phyloP scores from a whole-genome alignment of 345 rosid genomes.

The Dimocarpus longan region DNA sequence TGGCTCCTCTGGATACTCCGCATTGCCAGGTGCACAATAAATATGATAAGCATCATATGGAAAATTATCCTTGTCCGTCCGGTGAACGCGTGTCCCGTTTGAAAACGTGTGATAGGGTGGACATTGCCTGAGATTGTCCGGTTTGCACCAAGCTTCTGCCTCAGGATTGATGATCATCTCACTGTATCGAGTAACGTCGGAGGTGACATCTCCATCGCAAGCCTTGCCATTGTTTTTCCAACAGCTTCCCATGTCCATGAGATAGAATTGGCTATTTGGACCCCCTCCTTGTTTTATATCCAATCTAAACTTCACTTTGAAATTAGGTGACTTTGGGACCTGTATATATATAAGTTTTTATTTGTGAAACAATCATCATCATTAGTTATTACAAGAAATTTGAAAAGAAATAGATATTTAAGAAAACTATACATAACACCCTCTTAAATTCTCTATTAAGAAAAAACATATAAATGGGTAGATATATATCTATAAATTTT shows the following conservation, averaged over 20 bases:
- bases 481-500: too few relatives aligned
- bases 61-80: conserved; percentile 35
- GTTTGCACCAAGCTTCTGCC: conserved; percentile 35
- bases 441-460: too few relatives aligned
- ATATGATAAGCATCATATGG: conserved; percentile 51
- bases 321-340: conserved; percentile 50
- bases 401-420: neutral
- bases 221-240: conserved; percentile 61
- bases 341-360: conserved; percentile 5
- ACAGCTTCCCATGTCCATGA: conserved; percentile 53
- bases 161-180: conserved; percentile 49
- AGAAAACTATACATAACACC: too few relatives aligned
- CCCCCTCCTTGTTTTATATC: conserved; percentile 55
- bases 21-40: conserved; percentile 51
- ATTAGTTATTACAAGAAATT: too few relatives aligned
- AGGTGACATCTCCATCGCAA: conserved; percentile 50
- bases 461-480: too few relatives aligned
- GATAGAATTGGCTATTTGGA: conserved; percentile 48
- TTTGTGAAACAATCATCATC: neutral
- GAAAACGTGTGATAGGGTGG: conserved; percentile 46
- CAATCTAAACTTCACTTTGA: conserved; percentile 46
- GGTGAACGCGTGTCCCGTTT: conserved; percentile 35
- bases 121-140: conserved; percentile 34
- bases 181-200: conserved; percentile 53
- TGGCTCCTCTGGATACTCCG: conserved; percentile 38